Conservation (phyloP, 305 asterid genomes). For the Fraxinus paxiana region DNA sequence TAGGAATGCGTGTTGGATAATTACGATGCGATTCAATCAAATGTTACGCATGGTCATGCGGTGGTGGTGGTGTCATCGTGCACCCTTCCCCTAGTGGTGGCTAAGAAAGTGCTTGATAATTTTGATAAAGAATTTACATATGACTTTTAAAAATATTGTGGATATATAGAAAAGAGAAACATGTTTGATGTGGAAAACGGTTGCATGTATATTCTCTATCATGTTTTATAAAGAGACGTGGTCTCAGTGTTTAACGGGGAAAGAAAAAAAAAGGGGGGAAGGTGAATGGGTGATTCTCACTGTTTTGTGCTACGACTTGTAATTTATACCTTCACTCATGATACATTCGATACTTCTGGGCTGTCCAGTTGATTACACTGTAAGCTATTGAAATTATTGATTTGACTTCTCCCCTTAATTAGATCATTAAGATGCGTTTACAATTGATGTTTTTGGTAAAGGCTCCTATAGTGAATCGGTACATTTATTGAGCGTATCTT, state of each 20-base stretch:
- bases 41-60: background rate
- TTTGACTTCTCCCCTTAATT: background rate
- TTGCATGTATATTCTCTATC: background rate
- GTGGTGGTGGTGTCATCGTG: background rate
- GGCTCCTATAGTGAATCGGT: background rate
- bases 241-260: background rate
- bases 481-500: background rate
- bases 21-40: background rate
- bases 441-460: background rate
- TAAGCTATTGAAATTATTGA: background rate
- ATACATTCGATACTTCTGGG: background rate
- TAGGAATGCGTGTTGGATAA: background rate
- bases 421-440: background rate
- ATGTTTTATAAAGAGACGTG: background rate
- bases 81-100: background rate
- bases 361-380: background rate
- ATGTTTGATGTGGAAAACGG: background rate
- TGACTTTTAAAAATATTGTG: background rate
- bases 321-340: background rate
- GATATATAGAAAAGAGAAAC: background rate
- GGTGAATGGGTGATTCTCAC: background rate
- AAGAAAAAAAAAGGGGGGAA: background rate
- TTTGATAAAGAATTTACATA: background rate
- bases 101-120: background rate
- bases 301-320: background rate